Evolutionary conservation across 1,284 basidiomycete genomes (phyloP), one percentile per base, ranked within the genome.

Genomic region (Termitomyces sp.): DNA sequence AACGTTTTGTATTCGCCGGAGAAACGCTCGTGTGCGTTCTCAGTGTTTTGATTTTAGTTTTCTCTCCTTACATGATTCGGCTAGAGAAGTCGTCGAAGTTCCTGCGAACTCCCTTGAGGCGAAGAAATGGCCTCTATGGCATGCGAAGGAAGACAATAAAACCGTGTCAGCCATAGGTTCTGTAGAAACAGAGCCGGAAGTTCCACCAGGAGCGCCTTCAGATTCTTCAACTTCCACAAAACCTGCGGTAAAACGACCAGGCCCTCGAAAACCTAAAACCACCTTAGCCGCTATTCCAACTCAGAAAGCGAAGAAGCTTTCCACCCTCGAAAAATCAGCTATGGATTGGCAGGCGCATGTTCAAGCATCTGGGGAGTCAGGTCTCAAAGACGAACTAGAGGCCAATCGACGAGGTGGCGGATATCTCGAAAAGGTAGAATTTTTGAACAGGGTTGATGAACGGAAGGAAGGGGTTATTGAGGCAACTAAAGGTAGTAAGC

Each of bases 371-470:
- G 67, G 72, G 21, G 68, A 68, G 8, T 61, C 72, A 0, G 72
- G 71, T 1, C 65, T 85, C 10, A 77, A 80, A 56, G 84, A 90
- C 59, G 86, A 89, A 58, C 74, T 93, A n/a, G 81, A 87, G 47
- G 80, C 80, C 0, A 84, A 91, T 58, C 72, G 84, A 47, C 77
- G 84, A 48, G 80, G 83, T 1, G 88, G 87, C 19, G 88, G 90
- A 0, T 92, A 88, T 68, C 73, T 93, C 17, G 90, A 90, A 62
- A 91, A 88, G 69, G 81, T 90, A 24, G 87, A 90, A 43, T 93
- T 92, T 64, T 67, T 93, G 62, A 72, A 84, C 54, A 73, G 90
- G 42, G 90, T 92, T 0, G 84, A 82, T 39, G 82, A 83, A 47
- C 75, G 86, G 55, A 84, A 79, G 67, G 87, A 88, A 46, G 80